Base-by-base conservation (phyloP, 768 basidiomycete genomes). In the Suillus variegatus region DNA sequence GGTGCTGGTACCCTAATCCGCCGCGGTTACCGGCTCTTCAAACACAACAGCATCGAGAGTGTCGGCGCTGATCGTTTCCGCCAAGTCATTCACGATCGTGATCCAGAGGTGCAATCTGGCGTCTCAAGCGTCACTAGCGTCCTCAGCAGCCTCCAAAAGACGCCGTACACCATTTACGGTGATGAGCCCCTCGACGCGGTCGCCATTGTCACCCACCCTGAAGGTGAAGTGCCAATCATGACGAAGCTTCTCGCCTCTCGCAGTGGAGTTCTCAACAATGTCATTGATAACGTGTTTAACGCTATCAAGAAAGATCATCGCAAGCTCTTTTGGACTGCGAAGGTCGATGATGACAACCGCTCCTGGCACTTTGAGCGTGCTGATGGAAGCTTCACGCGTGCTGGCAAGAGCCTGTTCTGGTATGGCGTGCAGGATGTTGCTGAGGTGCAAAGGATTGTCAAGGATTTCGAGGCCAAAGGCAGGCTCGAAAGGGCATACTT, bases 361-460 rank as follows among this genome's bases (percentile, higher is more conserved):
- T 86, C 91, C 4, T 99, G 97, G 97, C 97, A 99, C 80, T 99
- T 98, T 72, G 97, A 99, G 82, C 89, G 95, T 63, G 95, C 97
- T 0, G 96, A 99, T 70, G 97, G 97, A 1, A 94, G 93, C 78
- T 99, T 99, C 82, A 97, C 95, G 20, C 85, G 97, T 46, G 93
- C 93, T 20, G 96, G 97, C 22, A 89, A 89, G 78, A 95, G 90
- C 73, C 79, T 99, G 73, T 99, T 97, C 86, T 99, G 97, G 97
- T 99, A 97, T 74, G 97, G 97, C 52, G 84, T 99, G 35, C 89
- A 91, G 67, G 93, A 96, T 71, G 88, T 97, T 35, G 86, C 86
- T 62, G 96, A 99, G 78, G 94, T 99, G 36, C 95, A 99, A 84
- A 84, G 78, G 71, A 85, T 90, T 66, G 90, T 99, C 70, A 88